Conservation (phyloP, 768 basidiomycete species). For the Ramaria sp. region DNA sequence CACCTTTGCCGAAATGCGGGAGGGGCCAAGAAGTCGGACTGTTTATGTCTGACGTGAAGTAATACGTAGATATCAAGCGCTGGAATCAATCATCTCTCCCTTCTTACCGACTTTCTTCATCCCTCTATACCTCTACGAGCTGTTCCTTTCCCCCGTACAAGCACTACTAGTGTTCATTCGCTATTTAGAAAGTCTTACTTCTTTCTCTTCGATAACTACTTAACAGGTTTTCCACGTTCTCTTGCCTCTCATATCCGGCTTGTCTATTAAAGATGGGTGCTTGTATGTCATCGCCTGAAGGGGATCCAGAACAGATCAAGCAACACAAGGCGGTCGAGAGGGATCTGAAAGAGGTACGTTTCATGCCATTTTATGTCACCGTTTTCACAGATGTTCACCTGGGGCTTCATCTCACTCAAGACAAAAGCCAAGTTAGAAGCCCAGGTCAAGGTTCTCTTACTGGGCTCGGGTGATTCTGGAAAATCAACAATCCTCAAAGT, state of each 20-base stretch:
- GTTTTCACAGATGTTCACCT: neutral
- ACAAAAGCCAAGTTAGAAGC: slow-evolving; percentile 58
- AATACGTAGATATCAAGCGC: neutral
- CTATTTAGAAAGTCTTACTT: neutral
- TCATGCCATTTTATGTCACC: slow-evolving; percentile 1
- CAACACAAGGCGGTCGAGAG: slow-evolving; percentile 64
- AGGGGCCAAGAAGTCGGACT: too few species aligned
- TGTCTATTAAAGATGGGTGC: slow-evolving; percentile 46
- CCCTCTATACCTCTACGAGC: neutral
- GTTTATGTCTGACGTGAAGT: too few species aligned
- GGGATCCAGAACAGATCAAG: slow-evolving; percentile 62
- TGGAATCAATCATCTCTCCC: neutral
- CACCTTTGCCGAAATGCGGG: too few species aligned
- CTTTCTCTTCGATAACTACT: neutral
- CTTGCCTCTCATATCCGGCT: neutral
- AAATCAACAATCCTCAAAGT: slow-evolving; percentile 90
- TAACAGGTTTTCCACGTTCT: neutral
- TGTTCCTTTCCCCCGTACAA: too few species aligned
- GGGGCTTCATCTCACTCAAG: slow-evolving; percentile 24
- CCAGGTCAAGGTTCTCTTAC: slow-evolving; percentile 80
- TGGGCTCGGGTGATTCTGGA: slow-evolving; percentile 90
- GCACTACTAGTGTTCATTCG: neutral
- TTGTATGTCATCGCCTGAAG: slow-evolving; percentile 56
- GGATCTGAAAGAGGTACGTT: slow-evolving; percentile 60
- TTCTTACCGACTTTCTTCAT: neutral